phyloP scores from a whole-genome alignment of 2,329 filamentous ascomycete species.

The Sporothrix protearum region DNA sequence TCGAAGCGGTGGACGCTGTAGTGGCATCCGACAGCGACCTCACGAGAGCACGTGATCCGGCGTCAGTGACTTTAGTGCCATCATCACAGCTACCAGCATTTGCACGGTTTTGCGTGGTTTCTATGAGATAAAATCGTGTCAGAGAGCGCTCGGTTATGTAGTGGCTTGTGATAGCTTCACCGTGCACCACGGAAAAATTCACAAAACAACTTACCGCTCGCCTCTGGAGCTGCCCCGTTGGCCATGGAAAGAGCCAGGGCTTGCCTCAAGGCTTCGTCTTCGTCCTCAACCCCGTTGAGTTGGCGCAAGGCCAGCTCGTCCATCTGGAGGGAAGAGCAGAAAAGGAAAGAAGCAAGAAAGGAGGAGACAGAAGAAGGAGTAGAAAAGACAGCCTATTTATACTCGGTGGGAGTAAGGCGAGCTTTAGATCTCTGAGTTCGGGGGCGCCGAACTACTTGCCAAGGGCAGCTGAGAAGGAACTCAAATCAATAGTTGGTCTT shows the following conservation, averaged over 20 bases:
- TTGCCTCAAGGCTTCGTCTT: slow-evolving; percentile 57
- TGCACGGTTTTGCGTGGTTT: neutral
- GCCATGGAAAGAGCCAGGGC: slow-evolving; percentile 59
- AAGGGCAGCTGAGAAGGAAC: neutral
- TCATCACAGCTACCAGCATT: neutral
- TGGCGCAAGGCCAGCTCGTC: slow-evolving; percentile 30
- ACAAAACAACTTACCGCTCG: neutral
- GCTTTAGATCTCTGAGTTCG: too few relatives aligned
- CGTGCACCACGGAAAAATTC: neutral
- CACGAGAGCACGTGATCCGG: slow-evolving; percentile 5
- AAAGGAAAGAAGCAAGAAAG: neutral
- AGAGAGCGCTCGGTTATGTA: neutral
- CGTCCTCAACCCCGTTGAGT: slow-evolving; percentile 41
- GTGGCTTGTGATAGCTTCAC: neutral
- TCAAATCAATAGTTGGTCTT: too few relatives aligned
- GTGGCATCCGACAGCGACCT: slow-evolving; percentile 2
- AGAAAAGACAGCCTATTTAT: neutral
- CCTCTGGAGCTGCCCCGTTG: neutral
- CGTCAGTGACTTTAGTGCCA: neutral
- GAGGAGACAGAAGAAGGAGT: neutral
- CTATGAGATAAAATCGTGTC: neutral
- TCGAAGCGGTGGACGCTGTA: slow-evolving; percentile 2
- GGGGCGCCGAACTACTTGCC: neutral
- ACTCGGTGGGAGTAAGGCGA: neutral
- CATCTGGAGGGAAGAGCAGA: slow-evolving; percentile 26